These are phyloP conservation scores for Microcyclosporella mali DNA, from an alignment of 2,329 filamentous ascomycete species.

Conservation along the genomic window DNA sequence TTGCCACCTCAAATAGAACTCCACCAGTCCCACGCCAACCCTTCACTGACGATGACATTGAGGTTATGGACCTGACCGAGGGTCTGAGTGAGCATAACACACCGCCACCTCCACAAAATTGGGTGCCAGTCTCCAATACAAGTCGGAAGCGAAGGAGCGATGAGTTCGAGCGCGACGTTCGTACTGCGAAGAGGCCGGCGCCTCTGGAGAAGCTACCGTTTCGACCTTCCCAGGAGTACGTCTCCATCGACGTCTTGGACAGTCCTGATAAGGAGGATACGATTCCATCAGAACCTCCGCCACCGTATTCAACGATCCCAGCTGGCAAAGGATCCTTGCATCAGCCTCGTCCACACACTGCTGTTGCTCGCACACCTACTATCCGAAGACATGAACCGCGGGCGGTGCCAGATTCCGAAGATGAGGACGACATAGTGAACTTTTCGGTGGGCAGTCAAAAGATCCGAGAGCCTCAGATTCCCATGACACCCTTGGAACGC, in stretches of 20 bases:
- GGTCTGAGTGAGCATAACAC: slow-evolving; percentile 18
- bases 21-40: not conserved
- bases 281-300: slow-evolving; percentile 27
- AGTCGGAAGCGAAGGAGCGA: slow-evolving; percentile 43
- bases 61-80: slow-evolving; percentile 33
- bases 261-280: slow-evolving; percentile 10
- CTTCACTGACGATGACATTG: slow-evolving; percentile 17
- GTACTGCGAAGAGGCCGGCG: slow-evolving; percentile 8
- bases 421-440: slow-evolving; percentile 26
- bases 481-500: slow-evolving; percentile 1
- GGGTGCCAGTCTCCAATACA: slow-evolving; percentile 6
- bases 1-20: not conserved
- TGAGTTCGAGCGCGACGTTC: slow-evolving; percentile 33
- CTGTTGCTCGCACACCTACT: too few species aligned
- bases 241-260: slow-evolving; percentile 34
- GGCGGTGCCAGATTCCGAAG: slow-evolving; percentile 23
- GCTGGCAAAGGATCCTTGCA: too few species aligned
- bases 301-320: slow-evolving; percentile 42
- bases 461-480: not conserved
- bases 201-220: slow-evolving; percentile 3
- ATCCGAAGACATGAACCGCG: slow-evolving; percentile 10
- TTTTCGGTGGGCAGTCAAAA: slow-evolving; percentile 12
- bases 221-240: slow-evolving; percentile 29
- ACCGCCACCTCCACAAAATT: slow-evolving; percentile 12
- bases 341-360: too few species aligned